These are phyloP conservation scores for Coffea eugenioides DNA, from an alignment of 257 asterid species.

Conservation along the genomic window DNA sequence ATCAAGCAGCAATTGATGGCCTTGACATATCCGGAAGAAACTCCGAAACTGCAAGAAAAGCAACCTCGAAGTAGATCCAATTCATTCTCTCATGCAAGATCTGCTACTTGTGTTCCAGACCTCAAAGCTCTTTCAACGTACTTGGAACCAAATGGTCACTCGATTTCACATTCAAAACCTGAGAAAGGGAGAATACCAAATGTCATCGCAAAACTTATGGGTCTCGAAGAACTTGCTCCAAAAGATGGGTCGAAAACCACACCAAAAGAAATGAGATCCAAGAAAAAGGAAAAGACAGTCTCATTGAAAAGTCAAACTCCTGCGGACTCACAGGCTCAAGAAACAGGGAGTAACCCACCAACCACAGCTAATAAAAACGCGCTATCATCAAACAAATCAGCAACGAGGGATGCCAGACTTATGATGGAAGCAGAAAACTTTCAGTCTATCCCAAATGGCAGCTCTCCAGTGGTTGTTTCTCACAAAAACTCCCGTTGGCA, in stretches of 20 bases:
- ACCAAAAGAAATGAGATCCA: slow-evolving; percentile 33
- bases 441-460: slow-evolving; percentile 19
- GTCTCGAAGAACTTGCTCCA: slow-evolving; percentile 70
- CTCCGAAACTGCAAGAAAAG: slow-evolving; percentile 27
- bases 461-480: slow-evolving; percentile 21
- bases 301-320: slow-evolving; percentile 20
- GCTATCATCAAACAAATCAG: slow-evolving; percentile 17
- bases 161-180: slow-evolving; percentile 31
- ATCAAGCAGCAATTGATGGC: slow-evolving; percentile 41
- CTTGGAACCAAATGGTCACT: slow-evolving; percentile 27
- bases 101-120: slow-evolving; percentile 53
- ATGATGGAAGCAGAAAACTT: slow-evolving; percentile 29
- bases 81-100: slow-evolving; percentile 41
- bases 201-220: slow-evolving; percentile 92
- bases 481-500: slow-evolving; percentile 31
- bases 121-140: slow-evolving; percentile 26
- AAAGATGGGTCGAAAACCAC: slow-evolving; percentile 30
- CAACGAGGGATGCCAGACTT: slow-evolving; percentile 30
- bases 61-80: slow-evolving; percentile 29
- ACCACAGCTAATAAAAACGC: slow-evolving; percentile 9
- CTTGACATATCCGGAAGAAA: slow-evolving; percentile 39
- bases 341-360: slow-evolving; percentile 17
- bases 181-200: slow-evolving; percentile 75
- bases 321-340: slow-evolving; percentile 13
- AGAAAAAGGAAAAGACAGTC: slow-evolving; percentile 25